Base-by-base conservation (phyloP, 1,284 basidiomycete genomes). In the Pseudozyma sp. region DNA sequence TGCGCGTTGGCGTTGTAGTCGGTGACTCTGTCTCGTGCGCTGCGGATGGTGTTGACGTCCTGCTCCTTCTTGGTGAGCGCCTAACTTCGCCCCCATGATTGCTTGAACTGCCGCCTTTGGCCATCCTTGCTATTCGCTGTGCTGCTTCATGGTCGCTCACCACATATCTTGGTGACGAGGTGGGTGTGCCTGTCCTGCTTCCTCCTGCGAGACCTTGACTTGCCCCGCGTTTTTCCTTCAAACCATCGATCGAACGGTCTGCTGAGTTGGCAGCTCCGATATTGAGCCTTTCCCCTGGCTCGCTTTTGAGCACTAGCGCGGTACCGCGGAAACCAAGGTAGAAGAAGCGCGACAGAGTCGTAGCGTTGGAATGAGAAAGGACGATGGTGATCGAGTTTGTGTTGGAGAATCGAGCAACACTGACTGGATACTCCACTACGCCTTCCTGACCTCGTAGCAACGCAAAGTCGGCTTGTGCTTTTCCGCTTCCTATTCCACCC, bases 381-480 rank as follows among this genome's bases (percentile, higher is more conserved):
- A 84, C 65, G 38, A 84, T 68, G 53, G 80, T 84, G 68, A 83
- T 74, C 50, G 53, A 67, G 59, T 77, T 81, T 52, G 82, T 84
- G 35, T 78, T 61, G 2, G 78, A 64, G 56, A 84, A 84, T 44
- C 81, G 72, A 18, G 81, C 80, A 0, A 71, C 71, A 53, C 77
- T 78, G 53, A 84, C 78, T 1, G 83, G 83, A 51, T 84, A 84
- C 42, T 82, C 82, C 11, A 73, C 77, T 8, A 80, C 76, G 19
- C 79, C 79, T 13, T 76, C 36, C 36, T 76, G 73, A 2, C 64
- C 69, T 14, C 70, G 68, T 36, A 82, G 50, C 14, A 84, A 59
- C 7, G 78, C 73, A 71, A 84, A 84, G 55, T 84, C 82, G 11
- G 82, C 82, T 60, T 84, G 82, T 8, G 82, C 74, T 25, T 72